Base-by-base conservation (phyloP, 352 stramenopile species). In the Globisporangium spiculum region DNA sequence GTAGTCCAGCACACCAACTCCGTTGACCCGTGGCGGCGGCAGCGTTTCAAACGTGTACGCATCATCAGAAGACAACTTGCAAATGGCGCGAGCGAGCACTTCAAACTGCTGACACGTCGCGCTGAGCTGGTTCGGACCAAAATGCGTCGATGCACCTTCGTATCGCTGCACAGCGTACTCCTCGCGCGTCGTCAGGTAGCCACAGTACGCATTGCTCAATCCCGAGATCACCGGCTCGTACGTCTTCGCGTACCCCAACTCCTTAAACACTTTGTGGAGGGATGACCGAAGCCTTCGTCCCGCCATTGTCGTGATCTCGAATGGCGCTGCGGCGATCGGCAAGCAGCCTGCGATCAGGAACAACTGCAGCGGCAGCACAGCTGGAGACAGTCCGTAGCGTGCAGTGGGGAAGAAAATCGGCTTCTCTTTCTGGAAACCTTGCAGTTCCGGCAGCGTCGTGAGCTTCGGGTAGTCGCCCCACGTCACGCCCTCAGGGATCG, bases 121-220 rank as follows among this genome's bases (percentile, higher is more conserved):
- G 30, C 76, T 75, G 18, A 97, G 75, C 66, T 97, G 88, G 56
- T 96, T 96, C 0, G 88, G 88, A 6, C 89, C 89, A 52, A 96
- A 97, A 67, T 96, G 87, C 32, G 88, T 97, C 22, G 87, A 97
- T 14, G 89, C 88, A n/a, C 89, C 89, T 84, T 97, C 89, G 67
- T 97, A 97, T 4, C 88, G 83, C 68, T 97, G 89, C 4, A 93
- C 79, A 0, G 88, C 76, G 56, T 96, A 97, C 67, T 97, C 89
- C 66, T 96, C 89, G 2, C 83, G 79, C 4, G 89, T 97, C 8
- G 88, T 90, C 65, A 96, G 75, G 69, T 97, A 97, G 4, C 86
- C 88, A 53, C 84, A 85, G 69, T 97, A 97, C 2, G 85, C 89
- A 63, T 97, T 97, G 53, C 75, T 88, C 26, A 94, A 67, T 4